Conservation (phyloP, 2,329 filamentous ascomycete genomes). For the Beauveria scarabaeidicola region DNA sequence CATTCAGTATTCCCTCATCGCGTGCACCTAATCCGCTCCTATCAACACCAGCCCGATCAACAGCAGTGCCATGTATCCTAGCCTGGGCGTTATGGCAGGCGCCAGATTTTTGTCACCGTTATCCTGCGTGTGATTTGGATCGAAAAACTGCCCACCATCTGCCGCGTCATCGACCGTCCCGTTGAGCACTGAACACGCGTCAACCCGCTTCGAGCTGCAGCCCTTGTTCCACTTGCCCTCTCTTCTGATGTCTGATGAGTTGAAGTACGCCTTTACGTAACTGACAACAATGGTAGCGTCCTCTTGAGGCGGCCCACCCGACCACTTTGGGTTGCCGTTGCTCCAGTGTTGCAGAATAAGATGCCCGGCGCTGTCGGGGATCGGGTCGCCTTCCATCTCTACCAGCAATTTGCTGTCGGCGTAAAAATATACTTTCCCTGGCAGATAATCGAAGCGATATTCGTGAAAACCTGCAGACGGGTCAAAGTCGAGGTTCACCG, state of each 20-base stretch:
- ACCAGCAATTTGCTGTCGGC: slow-evolving; percentile 53
- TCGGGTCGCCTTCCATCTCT: slow-evolving; percentile 44
- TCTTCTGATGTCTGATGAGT: slow-evolving; percentile 45
- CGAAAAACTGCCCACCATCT: slow-evolving; percentile 7
- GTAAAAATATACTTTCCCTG: slow-evolving; percentile 56
- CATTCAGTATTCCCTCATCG: not conserved
- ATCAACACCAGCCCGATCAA: not conserved
- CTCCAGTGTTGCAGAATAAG: slow-evolving; percentile 70
- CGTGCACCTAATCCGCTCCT: slow-evolving; percentile 5
- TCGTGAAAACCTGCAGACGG: slow-evolving; percentile 62
- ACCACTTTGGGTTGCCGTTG: slow-evolving; percentile 66
- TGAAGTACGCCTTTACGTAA: slow-evolving; percentile 75
- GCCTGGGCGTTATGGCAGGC: not conserved
- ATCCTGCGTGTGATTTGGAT: slow-evolving; percentile 6
- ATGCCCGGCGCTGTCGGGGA: slow-evolving; percentile 55
- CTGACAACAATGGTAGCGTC: slow-evolving; percentile 57
- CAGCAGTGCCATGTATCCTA: not conserved
- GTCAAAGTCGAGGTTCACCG: slow-evolving; percentile 54
- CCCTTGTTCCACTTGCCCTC: slow-evolving; percentile 27
- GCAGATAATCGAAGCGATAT: slow-evolving; percentile 69
- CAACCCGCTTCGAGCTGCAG: not conserved
- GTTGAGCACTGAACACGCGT: slow-evolving; percentile 7
- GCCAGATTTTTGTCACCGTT: slow-evolving; percentile 4
- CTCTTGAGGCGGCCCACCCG: slow-evolving; percentile 54
- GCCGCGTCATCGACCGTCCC: slow-evolving; percentile 4